Evolutionary conservation across 805 yeast species (phyloP).

Genomic region (Saccharomyces kudriavzevii): DNA sequence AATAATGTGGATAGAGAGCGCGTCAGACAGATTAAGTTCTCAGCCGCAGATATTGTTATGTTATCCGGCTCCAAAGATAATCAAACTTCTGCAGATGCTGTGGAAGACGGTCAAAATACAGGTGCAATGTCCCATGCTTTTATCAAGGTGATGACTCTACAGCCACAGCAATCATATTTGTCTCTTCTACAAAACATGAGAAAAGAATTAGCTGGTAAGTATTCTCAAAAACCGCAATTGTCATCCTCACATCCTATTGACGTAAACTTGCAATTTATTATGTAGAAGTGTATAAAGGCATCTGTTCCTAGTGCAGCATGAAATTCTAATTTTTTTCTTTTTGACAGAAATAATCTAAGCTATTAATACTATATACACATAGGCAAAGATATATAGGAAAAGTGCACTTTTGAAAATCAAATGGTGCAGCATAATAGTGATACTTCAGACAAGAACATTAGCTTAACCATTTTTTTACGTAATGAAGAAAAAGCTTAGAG

Average conservation of each 20-base stretch:
- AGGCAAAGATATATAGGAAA: not conserved
- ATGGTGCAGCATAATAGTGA: not conserved
- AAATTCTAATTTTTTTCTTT: slow-evolving; percentile 1
- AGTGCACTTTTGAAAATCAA: not conserved
- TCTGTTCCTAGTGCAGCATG: not conserved
- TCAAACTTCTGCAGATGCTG: slow-evolving; percentile 79
- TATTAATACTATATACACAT: not conserved
- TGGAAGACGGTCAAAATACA: slow-evolving; percentile 59
- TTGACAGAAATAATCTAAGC: not conserved
- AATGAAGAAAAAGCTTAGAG: not conserved
- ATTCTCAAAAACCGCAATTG: slow-evolving; percentile 77
- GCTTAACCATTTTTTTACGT: not conserved
- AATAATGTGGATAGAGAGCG: slow-evolving; percentile 36
- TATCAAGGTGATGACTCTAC: slow-evolving; percentile 49
- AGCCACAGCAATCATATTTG: slow-evolving; percentile 61
- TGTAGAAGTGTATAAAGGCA: slow-evolving; percentile 23
- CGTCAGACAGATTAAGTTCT: slow-evolving; percentile 48
- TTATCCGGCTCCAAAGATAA: slow-evolving; percentile 77
- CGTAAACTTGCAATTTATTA: slow-evolving; percentile 41
- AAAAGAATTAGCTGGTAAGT: slow-evolving; percentile 49
- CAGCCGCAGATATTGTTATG: slow-evolving; percentile 70
- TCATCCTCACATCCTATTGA: slow-evolving; percentile 79
- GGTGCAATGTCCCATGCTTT: slow-evolving; percentile 87
- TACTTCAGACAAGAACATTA: not conserved
- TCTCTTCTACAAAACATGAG: slow-evolving; percentile 67